A percentile compares a stretch with the other conserved stretches of the same genome.
phyloP scores from a whole-genome alignment of 768 basidiomycete species.

The Baorangia bicolor region DNA sequence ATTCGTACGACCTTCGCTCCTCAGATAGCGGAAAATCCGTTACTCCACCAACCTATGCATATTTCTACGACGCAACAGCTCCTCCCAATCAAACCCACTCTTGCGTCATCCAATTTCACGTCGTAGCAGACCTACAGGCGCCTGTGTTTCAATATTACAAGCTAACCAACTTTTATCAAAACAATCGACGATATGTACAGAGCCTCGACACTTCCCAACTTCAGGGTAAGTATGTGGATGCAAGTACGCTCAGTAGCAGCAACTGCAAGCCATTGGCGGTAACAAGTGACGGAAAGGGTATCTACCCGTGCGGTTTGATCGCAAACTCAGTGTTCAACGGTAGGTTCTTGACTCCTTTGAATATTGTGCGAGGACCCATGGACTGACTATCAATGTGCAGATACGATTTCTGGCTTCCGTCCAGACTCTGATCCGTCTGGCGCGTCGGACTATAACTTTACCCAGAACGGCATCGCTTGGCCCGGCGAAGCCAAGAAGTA shows the following conservation, averaged over 20 bases:
- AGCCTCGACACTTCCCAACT: slow-evolving; percentile 85
- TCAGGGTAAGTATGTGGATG: slow-evolving; percentile 61
- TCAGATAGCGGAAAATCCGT: slow-evolving; percentile 49
- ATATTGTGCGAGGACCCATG: not conserved
- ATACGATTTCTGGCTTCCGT: slow-evolving; percentile 71
- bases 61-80: slow-evolving; percentile 50
- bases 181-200: slow-evolving; percentile 96
- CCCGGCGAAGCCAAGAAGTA: slow-evolving; percentile 94
- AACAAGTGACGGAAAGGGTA: slow-evolving; percentile 46
- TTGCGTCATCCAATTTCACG: slow-evolving; percentile 79
- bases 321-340: slow-evolving; percentile 98
- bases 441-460: slow-evolving; percentile 64
- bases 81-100: slow-evolving; percentile 48
- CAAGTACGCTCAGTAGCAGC: slow-evolving; percentile 52
- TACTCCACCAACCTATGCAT: slow-evolving; percentile 70
- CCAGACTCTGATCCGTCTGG: slow-evolving; percentile 43
- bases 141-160: slow-evolving; percentile 95
- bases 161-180: slow-evolving; percentile 95
- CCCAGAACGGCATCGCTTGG: slow-evolving; percentile 89
- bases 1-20: slow-evolving; percentile 63
- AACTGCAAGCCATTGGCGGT: slow-evolving; percentile 89
- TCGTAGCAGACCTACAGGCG: slow-evolving; percentile 72
- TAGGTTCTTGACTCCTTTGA: slow-evolving; percentile 30
- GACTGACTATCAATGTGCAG: slow-evolving; percentile 39
- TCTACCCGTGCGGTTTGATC: slow-evolving; percentile 96